phyloP scores from a whole-genome alignment of 306 rosid species.

The Datisca glomerata region DNA sequence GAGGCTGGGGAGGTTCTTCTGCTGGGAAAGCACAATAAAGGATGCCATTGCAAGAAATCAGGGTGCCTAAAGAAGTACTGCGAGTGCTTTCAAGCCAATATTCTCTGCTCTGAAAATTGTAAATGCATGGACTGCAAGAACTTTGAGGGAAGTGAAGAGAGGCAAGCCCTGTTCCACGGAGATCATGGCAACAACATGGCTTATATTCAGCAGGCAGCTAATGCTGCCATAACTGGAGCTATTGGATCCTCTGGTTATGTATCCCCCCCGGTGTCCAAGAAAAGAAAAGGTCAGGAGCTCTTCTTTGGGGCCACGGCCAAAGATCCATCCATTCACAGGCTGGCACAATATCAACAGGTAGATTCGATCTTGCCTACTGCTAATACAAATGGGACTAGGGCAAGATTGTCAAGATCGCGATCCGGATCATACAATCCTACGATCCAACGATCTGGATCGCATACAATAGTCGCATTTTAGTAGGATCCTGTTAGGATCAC shows the following conservation, averaged over 20 bases:
- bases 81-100: constrained; percentile 97
- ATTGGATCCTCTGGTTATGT: constrained; percentile 91
- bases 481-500: no score
- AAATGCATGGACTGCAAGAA: constrained; percentile 99
- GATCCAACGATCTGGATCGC: no score
- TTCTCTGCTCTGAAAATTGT: constrained; percentile 97
- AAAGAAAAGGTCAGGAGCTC: constrained; percentile 70
- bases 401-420: not conserved
- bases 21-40: constrained; percentile 91
- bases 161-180: constrained; percentile 91
- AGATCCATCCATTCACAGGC: constrained; percentile 56
- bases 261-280: constrained; percentile 70
- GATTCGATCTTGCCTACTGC: constrained; percentile 11
- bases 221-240: constrained; percentile 99
- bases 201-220: constrained; percentile 86
- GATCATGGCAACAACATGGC: constrained; percentile 71
- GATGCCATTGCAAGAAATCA: constrained; percentile 97
- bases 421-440: no score
- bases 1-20: constrained; percentile 79
- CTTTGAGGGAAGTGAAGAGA: constrained; percentile 99
- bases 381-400: not conserved
- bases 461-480: no score
- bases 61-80: constrained; percentile 98
- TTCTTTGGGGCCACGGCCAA: constrained; percentile 55
- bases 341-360: constrained; percentile 79